phyloP scores from a whole-genome alignment of 2,329 filamentous ascomycete species.

The Rutstroemia sydowiana region DNA sequence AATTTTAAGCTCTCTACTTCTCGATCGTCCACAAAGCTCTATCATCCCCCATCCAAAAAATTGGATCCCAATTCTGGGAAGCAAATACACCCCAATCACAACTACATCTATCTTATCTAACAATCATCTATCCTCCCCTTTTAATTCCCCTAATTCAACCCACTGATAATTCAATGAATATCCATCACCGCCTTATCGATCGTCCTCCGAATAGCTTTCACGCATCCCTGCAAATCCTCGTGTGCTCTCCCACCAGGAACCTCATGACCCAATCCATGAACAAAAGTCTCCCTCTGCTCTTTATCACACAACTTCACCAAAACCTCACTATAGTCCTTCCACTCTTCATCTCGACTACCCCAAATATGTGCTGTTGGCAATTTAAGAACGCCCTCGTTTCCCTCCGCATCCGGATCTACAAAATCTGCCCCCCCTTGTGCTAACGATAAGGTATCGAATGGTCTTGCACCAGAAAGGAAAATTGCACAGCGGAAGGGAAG shows the following conservation, averaged over 20 bases:
- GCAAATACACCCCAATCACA: too few species aligned
- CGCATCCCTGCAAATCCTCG: neutral
- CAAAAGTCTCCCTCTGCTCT: neutral
- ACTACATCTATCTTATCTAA: too few species aligned
- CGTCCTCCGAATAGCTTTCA: neutral
- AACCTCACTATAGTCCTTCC: neutral
- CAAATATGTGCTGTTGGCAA: conserved; percentile 9
- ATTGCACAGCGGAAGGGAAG: conserved; percentile 11
- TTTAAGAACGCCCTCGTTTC: neutral
- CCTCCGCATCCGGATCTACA: neutral
- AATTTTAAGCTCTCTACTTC: too few species aligned
- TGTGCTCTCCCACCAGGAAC: neutral
- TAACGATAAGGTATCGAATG: neutral
- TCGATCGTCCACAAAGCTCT: too few species aligned
- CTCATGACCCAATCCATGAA: conserved; percentile 7
- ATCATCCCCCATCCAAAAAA: too few species aligned
- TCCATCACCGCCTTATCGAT: neutral
- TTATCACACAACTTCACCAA: neutral
- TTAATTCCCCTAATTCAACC: too few species aligned
- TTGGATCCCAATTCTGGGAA: too few species aligned
- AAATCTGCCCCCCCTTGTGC: neutral
- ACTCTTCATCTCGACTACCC: neutral
- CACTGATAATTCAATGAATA: too few species aligned
- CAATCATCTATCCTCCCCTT: too few species aligned
- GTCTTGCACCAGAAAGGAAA: conserved; percentile 6